phyloP scores from a whole-genome alignment of 1,284 basidiomycete species.

The Irpex sp. region DNA sequence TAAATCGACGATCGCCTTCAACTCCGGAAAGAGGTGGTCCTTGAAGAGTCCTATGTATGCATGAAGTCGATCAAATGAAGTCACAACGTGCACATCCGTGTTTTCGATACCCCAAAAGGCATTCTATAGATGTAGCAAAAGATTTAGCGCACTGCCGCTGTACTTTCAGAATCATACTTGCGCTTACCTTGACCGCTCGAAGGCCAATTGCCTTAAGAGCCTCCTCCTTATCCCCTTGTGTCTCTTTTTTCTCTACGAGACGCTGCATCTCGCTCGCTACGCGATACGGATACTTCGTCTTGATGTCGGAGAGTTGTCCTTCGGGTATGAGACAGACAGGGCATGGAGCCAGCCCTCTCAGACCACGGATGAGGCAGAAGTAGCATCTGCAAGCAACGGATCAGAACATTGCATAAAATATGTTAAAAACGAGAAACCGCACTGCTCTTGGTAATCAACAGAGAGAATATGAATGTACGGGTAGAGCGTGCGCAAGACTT shows the following conservation, averaged over 20 bases:
- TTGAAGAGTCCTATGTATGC: slow-evolving; percentile 29
- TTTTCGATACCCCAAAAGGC: slow-evolving; percentile 28
- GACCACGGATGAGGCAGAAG: slow-evolving; percentile 17
- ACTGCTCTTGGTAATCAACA: slow-evolving; percentile 30
- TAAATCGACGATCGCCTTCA: background rate
- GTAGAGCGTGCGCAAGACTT: slow-evolving; percentile 16
- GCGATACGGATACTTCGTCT: background rate
- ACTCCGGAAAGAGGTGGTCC: slow-evolving; percentile 19
- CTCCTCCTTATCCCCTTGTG: slow-evolving; percentile 6
- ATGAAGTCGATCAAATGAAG: slow-evolving; percentile 37
- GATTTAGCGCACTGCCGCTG: no score
- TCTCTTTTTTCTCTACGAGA: background rate
- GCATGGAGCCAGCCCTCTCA: slow-evolving; percentile 12
- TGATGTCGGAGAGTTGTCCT: slow-evolving; percentile 2
- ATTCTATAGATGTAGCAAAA: slow-evolving; percentile 27
- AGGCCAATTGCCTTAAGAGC: slow-evolving; percentile 26
- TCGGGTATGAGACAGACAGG: slow-evolving; percentile 17
- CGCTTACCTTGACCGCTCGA: slow-evolving; percentile 27
- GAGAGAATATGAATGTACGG: slow-evolving; percentile 28
- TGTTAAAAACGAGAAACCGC: background rate
- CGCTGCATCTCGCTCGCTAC: background rate
- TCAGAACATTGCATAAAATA: background rate
- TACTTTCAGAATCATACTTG: no score
- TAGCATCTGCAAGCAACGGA: slow-evolving; percentile 9
- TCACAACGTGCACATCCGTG: slow-evolving; percentile 27